Base-by-base conservation (phyloP, 805 yeast species). In the Candida berthetii region DNA sequence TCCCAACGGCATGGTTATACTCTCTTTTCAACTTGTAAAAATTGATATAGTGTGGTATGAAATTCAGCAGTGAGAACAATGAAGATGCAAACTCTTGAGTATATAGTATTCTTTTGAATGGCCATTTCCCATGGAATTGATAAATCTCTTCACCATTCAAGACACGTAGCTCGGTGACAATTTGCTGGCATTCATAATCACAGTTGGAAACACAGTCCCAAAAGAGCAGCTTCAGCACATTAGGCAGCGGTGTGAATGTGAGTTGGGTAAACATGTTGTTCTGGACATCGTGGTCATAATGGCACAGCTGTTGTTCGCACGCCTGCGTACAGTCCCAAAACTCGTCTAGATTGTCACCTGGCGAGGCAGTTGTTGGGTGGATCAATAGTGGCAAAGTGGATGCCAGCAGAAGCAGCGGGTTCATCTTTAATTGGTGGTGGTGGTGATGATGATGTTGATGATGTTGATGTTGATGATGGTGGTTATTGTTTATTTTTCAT, bases 111-210 rank as follows among this genome's bases (percentile, higher is more conserved):
- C 99, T 71, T 15, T 68, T 47, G 54, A 93, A 93, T 2, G 98
- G 98, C 99, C 99, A 93, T 65, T 93, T 93, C 0, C 99, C 99
- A 61, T 93, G 96, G 64, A 87, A 93, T 60, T 93, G 99, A 33
- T 72, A 72, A 0, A 87, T 65, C 42, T 78, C 81, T 44, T 73
- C 69, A n/a, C 71, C 68, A 2, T 62, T 48, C 0, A 43, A 48
- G 14, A 65, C 61, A 18, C 96, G 68, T 31, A 74, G 65, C 2
- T 55, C 53, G 0, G 96, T 89, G 36, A 91, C 67, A 8, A 77
- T 57, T 42, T 88, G 80, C 60, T 93, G 98, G 60, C 99, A 93
- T 51, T 80, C 84, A 61, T 93, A 93, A 62, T 93, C 98, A 63
- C 99, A 93, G 55, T 93, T 81, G 24, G 80, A 73, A 2, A 62